These are phyloP conservation scores for Nemania diffusa DNA, from an alignment of 2,329 filamentous ascomycete genomes.

Conservation along the genomic window DNA sequence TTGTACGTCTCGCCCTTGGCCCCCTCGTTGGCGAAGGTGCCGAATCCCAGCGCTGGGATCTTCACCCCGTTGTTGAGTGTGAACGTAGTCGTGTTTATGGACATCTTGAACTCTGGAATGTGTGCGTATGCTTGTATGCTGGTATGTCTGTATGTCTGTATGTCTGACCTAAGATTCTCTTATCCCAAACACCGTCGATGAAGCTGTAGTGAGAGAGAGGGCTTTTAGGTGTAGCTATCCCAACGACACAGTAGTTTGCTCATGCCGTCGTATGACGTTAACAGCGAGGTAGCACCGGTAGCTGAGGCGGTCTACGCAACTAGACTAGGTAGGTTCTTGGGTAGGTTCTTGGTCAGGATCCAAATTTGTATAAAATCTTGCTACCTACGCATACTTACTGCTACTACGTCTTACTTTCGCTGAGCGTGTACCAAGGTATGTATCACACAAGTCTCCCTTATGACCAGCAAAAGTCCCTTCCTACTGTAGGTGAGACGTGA, in stretches of 20 bases:
- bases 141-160: not conserved
- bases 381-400: no score
- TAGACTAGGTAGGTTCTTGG: not conserved
- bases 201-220: constrained; percentile 7
- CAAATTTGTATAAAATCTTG: constrained; percentile 20
- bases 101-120: constrained; percentile 28
- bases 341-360: constrained; percentile 1
- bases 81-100: constrained; percentile 50
- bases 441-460: constrained; percentile 13
- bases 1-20: constrained; percentile 67
- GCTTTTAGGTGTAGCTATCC: constrained; percentile 3
- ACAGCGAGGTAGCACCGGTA: constrained; percentile 4
- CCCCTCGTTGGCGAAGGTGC: constrained; percentile 75
- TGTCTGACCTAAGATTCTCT: constrained; percentile 8
- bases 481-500: constrained; percentile 7
- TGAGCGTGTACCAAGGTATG: not conserved
- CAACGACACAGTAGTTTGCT: constrained; percentile 1
- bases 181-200: not conserved
- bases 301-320: not conserved
- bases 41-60: constrained; percentile 72
- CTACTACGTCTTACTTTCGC: constrained; percentile 9
- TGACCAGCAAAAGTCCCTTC: constrained; percentile 18
- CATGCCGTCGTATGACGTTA: constrained; percentile 16
- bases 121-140: not conserved
- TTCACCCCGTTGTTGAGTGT: constrained; percentile 64